These are phyloP conservation scores for Coemansia umbellata DNA, from an alignment of 192 early-diverging fungal species.

Conservation along the genomic window DNA sequence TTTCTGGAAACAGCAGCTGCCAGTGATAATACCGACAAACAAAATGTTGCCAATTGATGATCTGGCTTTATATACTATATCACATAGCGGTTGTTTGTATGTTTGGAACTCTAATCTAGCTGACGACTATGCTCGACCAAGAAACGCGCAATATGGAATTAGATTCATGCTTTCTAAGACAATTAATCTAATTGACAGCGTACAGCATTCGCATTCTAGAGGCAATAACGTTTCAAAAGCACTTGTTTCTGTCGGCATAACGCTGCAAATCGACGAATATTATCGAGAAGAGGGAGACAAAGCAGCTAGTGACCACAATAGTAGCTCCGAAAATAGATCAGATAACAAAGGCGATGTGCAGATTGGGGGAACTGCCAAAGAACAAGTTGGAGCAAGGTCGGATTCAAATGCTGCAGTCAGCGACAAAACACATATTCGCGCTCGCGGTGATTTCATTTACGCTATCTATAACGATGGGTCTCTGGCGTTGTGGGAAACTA, in stretches of 20 bases:
- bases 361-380: neutral
- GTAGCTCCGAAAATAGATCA: neutral
- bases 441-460: neutral
- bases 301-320: neutral
- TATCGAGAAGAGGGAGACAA: neutral
- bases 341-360: neutral
- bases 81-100: slow-evolving; percentile 6
- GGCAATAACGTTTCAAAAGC: neutral
- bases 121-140: neutral
- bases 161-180: slow-evolving; percentile 13
- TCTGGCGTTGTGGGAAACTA: slow-evolving; percentile 25
- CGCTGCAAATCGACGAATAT: too few species aligned
- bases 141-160: neutral
- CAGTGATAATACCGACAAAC: too few species aligned
- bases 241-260: neutral
- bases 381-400: neutral
- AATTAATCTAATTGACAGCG: neutral
- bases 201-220: neutral
- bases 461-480: slow-evolving; percentile 29
- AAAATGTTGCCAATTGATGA: neutral
- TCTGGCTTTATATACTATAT: slow-evolving; percentile 19
- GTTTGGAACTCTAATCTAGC: slow-evolving; percentile 16
- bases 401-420: neutral
- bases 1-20: slow-evolving; percentile 28
- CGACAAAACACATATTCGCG: neutral